A percentile compares a stretch with the other conserved stretches of the same genome.
These are phyloP conservation scores for Entrophospora sp. DNA, from an alignment of 192 early-diverging fungal genomes.

Conservation along the genomic window DNA sequence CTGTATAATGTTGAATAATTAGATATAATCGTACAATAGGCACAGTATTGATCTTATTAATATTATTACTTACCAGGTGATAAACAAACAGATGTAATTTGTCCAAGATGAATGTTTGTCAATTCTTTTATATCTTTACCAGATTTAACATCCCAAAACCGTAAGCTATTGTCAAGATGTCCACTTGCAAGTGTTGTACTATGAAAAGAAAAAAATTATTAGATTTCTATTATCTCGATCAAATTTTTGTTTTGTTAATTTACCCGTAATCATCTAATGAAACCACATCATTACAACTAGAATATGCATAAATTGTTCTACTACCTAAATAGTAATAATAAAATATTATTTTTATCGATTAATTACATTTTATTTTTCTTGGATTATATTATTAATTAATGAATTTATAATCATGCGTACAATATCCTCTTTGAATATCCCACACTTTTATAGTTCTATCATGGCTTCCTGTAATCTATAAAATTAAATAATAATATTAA, in stretches of 20 bases:
- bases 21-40: no score
- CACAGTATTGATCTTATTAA: no score
- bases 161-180: conserved; percentile 88
- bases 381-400: background rate
- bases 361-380: no score
- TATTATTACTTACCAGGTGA: conserved; percentile 45
- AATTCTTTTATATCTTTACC: conserved; percentile 79
- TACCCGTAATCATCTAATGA: conserved; percentile 69
- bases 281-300: conserved; percentile 88
- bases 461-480: conserved; percentile 80
- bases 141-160: conserved; percentile 82
- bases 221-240: background rate
- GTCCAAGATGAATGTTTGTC: conserved; percentile 75
- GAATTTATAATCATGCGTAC: conserved; percentile 33
- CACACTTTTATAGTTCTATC: conserved; percentile 94
- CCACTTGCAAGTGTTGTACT: conserved; percentile 78
- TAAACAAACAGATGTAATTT: conserved; percentile 79
- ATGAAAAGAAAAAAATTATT: conserved; percentile 9
- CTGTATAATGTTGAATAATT: conserved; percentile 37
- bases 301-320: conserved; percentile 86
- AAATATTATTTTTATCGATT: background rate
- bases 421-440: conserved; percentile 87
- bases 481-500: background rate
- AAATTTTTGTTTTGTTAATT: background rate
- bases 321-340: conserved; percentile 36